phyloP scores from a whole-genome alignment of 1,284 basidiomycete genomes.

The Pulchroboletus neoregius region DNA sequence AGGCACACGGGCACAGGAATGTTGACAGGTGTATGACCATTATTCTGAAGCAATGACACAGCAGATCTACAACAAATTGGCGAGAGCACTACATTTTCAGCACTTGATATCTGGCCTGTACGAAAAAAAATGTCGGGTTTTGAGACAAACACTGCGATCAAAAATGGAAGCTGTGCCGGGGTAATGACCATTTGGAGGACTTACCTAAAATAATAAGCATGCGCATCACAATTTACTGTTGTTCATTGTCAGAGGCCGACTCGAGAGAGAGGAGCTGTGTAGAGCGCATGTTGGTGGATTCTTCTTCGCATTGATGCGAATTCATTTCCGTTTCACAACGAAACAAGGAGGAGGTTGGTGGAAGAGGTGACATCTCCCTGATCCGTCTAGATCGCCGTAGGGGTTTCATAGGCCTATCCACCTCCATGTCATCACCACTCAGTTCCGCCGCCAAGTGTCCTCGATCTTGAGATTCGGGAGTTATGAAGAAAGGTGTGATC shows the following conservation, averaged over 20 bases:
- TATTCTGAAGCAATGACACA: conserved; percentile 22
- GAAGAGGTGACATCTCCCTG: conserved; percentile 28
- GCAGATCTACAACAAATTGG: conserved; percentile 26
- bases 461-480: conserved; percentile 25
- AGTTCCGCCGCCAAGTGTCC: conserved; percentile 23
- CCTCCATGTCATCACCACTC: conserved; percentile 29
- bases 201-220: conserved; percentile 30
- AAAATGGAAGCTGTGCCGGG: conserved; percentile 17
- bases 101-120: conserved; percentile 21
- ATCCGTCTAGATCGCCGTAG: conserved; percentile 34
- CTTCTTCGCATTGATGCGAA: conserved; percentile 24
- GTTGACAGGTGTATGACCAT: conserved; percentile 28
- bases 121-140: conserved; percentile 10
- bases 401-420: conserved; percentile 37
- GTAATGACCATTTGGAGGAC: conserved; percentile 9
- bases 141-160: conserved; percentile 22
- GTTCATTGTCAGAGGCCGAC: conserved; percentile 28
- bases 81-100: conserved; percentile 26
- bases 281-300: conserved; percentile 20
- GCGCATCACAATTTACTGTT: conserved; percentile 19
- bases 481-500: conserved; percentile 11
- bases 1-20: conserved; percentile 14
- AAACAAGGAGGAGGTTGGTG: conserved; percentile 24
- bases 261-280: conserved; percentile 17
- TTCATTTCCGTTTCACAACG: conserved; percentile 35